A percentile compares a stretch with the other conserved stretches of the same genome.
Evolutionary conservation across 352 stramenopile genomes (phyloP).

Genomic region (Hyaloperonospora brassicae): DNA sequence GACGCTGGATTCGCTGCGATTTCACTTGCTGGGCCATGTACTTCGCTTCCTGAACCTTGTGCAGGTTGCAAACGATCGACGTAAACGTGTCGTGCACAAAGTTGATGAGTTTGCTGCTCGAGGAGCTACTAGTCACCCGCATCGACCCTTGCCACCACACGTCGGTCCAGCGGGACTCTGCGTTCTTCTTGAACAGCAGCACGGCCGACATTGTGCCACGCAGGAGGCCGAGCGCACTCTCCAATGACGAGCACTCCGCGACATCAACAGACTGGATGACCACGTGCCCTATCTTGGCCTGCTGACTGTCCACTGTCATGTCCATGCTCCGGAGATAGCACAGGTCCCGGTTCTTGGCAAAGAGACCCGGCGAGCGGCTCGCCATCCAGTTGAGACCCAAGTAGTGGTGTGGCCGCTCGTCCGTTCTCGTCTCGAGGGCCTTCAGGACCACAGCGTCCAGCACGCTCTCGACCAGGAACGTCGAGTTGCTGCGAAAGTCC

Average conservation of each 20-base stretch:
- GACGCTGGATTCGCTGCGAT: constrained; percentile 31
- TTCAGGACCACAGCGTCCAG: constrained; percentile 58
- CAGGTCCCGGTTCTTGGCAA: constrained; percentile 52
- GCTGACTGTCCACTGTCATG: constrained; percentile 34
- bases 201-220: constrained; percentile 49
- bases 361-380: constrained; percentile 32
- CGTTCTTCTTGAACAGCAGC: constrained; percentile 49
- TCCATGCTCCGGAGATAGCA: constrained; percentile 53
- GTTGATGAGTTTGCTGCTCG: constrained; percentile 34
- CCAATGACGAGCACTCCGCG: constrained; percentile 43
- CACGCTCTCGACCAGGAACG: constrained; percentile 47
- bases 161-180: constrained; percentile 30
- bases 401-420: constrained; percentile 42
- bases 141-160: constrained; percentile 56
- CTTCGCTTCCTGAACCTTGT: constrained; percentile 49
- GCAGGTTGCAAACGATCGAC: constrained; percentile 46
- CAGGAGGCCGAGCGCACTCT: constrained; percentile 39
- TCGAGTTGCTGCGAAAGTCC: constrained; percentile 49
- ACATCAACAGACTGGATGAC: constrained; percentile 55
- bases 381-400: constrained; percentile 67
- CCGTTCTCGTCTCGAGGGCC: constrained; percentile 31
- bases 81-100: constrained; percentile 54
- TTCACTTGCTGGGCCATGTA: constrained; percentile 55
- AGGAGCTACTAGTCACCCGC: constrained; percentile 31
- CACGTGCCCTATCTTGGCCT: constrained; percentile 45